These are phyloP conservation scores for Penicillium canescens DNA, from an alignment of 495 filamentous ascomycete species.

Conservation along the genomic window DNA sequence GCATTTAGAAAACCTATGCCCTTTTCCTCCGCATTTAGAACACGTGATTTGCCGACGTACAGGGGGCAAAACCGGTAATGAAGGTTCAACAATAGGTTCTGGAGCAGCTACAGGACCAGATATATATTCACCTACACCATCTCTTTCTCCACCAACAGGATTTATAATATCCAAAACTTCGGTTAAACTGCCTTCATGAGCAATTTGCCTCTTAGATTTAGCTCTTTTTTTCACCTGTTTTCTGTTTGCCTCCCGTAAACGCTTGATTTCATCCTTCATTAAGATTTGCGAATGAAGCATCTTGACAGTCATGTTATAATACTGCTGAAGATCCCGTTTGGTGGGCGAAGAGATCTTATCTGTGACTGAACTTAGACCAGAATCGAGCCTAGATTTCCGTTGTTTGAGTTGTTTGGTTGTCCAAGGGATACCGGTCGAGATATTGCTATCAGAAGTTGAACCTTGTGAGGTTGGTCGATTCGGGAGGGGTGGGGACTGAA, in stretches of 20 bases:
- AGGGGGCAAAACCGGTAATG: slow-evolving; percentile 5
- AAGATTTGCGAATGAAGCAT: background rate
- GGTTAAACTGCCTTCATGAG: background rate
- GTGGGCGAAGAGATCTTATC: slow-evolving; percentile 3
- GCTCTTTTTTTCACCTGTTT: background rate
- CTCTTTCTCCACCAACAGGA: background rate
- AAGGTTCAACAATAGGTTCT: background rate
- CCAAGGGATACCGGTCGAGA: background rate
- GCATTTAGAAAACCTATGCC: too few species aligned
- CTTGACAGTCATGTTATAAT: background rate
- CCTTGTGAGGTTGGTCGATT: background rate
- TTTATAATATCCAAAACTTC: background rate
- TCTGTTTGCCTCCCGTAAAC: background rate
- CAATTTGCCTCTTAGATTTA: background rate
- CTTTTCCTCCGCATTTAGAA: background rate
- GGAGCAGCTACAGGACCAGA: slow-evolving; percentile 1
- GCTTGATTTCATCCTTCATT: background rate
- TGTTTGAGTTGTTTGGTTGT: background rate
- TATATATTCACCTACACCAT: background rate
- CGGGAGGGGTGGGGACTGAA: background rate
- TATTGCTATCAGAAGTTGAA: slow-evolving; percentile 1
- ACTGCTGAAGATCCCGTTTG: slow-evolving; percentile 3
- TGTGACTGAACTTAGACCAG: background rate
- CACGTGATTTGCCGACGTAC: background rate
- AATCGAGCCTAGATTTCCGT: background rate